Evolutionary conservation across 768 basidiomycete genomes (phyloP).

Genomic region (Rhodocollybia butyracea): DNA sequence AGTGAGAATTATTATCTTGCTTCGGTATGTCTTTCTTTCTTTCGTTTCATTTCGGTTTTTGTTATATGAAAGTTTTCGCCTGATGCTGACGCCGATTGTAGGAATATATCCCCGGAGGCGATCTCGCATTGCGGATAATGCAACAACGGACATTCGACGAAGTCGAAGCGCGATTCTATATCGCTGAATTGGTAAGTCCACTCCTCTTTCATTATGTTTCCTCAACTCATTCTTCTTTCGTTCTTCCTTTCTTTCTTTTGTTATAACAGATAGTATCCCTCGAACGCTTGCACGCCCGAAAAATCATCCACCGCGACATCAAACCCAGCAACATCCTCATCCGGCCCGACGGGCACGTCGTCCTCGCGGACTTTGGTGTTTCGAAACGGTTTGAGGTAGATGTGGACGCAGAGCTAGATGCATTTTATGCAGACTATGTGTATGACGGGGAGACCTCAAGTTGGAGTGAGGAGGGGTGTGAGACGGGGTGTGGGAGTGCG

Average conservation of each 20-base stretch:
- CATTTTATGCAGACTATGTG: neutral
- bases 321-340: conserved; percentile 21
- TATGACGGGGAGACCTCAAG: too few species aligned
- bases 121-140: conserved; percentile 11
- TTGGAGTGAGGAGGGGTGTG: too few species aligned
- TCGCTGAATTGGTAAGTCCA: conserved; percentile 21
- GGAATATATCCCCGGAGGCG: conserved; percentile 21
- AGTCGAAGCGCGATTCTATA: conserved; percentile 15
- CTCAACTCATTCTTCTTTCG: neutral
- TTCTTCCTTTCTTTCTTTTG: neutral
- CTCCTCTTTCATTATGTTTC: neutral
- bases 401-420: neutral
- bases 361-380: conserved; percentile 17
- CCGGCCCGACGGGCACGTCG: conserved; percentile 12
- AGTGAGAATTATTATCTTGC: conserved; percentile 17
- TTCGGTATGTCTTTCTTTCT: conserved; percentile 13
- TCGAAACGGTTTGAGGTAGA: neutral
- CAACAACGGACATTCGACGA: conserved; percentile 4
- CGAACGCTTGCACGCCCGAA: conserved; percentile 11
- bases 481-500: too few species aligned
- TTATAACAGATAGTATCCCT: conserved; percentile 12
- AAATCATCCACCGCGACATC: conserved; percentile 19
- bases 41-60: neutral
- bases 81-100: conserved; percentile 3
- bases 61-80: too few species aligned